Evolutionary conservation across 179 eudicot species (phyloP).

Genomic region (Drosera spatulata): DNA sequence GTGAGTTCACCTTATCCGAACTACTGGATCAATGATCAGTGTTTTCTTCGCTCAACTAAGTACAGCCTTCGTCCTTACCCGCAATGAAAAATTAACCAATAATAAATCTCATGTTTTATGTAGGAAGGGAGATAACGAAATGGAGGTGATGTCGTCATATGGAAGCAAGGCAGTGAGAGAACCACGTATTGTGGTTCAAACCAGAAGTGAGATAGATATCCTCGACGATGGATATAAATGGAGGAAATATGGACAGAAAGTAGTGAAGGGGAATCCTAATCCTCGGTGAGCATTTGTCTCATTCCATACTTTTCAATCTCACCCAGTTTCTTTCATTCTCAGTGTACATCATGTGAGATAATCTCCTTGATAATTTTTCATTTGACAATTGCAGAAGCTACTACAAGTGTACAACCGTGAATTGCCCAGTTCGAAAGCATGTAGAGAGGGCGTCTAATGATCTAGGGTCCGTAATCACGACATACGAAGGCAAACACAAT

Average conservation of each 20-base stretch:
- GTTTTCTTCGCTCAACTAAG: too few relatives aligned
- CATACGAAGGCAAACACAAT: conserved; percentile 91
- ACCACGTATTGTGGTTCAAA: conserved; percentile 79
- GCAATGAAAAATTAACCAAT: neutral
- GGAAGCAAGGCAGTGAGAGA: conserved; percentile 71
- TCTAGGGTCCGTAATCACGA: conserved; percentile 67
- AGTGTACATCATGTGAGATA: neutral
- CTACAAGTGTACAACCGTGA: conserved; percentile 63
- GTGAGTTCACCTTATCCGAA: conserved; percentile 15
- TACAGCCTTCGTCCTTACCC: neutral
- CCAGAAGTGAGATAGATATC: conserved; percentile 80
- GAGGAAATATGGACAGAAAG: conserved; percentile 96
- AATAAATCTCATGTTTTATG: neutral
- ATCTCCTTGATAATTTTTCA: too few relatives aligned
- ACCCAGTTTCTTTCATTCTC: neutral
- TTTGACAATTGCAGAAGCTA: conserved; percentile 30
- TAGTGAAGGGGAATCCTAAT: conserved; percentile 91
- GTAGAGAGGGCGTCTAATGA: conserved; percentile 31
- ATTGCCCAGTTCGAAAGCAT: conserved; percentile 69
- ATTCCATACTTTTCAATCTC: neutral
- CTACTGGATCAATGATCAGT: too few relatives aligned
- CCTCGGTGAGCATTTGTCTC: conserved; percentile 40
- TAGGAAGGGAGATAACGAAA: conserved; percentile 74
- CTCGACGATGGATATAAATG: conserved; percentile 17
- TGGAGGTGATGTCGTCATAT: conserved; percentile 47